Evolutionary conservation across 768 basidiomycete species (phyloP).

Genomic region (Gymnopilus junonius): DNA sequence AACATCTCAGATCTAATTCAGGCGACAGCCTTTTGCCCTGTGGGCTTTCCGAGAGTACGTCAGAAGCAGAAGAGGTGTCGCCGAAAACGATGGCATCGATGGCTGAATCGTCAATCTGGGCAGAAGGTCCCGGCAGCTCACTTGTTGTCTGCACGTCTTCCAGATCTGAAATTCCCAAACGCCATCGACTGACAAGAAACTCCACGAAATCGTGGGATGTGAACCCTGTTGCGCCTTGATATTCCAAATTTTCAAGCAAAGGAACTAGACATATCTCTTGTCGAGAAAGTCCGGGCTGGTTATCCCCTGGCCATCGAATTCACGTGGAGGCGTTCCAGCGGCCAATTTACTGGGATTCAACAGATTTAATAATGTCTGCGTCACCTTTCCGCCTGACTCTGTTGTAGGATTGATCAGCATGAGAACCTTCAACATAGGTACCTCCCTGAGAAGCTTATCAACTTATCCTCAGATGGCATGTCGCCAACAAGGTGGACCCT

Average conservation of each 20-base stretch:
- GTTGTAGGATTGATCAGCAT: constrained; percentile 22
- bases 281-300: background rate
- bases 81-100: background rate
- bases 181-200: constrained; percentile 21
- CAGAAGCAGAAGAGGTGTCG: too few species aligned
- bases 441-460: constrained; percentile 17
- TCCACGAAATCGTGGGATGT: constrained; percentile 13
- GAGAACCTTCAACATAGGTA: constrained; percentile 16
- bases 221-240: constrained; percentile 21
- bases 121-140: background rate
- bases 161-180: background rate
- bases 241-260: constrained; percentile 18
- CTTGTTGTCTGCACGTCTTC: background rate
- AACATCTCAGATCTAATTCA: background rate
- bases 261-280: background rate
- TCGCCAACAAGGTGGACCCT: constrained; percentile 24
- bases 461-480: constrained; percentile 20
- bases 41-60: too few species aligned
- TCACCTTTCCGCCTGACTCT: constrained; percentile 20
- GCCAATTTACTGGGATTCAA: constrained; percentile 11
- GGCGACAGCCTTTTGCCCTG: too few species aligned
- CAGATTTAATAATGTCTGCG: constrained; percentile 14
- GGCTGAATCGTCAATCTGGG: background rate
- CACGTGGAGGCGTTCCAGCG: too few species aligned
- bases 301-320: too few species aligned